Evolutionary conservation across 176 grass and related monocot genomes (phyloP), one percentile per base, ranked within the genome.

Genomic region (Otatea glauca): DNA sequence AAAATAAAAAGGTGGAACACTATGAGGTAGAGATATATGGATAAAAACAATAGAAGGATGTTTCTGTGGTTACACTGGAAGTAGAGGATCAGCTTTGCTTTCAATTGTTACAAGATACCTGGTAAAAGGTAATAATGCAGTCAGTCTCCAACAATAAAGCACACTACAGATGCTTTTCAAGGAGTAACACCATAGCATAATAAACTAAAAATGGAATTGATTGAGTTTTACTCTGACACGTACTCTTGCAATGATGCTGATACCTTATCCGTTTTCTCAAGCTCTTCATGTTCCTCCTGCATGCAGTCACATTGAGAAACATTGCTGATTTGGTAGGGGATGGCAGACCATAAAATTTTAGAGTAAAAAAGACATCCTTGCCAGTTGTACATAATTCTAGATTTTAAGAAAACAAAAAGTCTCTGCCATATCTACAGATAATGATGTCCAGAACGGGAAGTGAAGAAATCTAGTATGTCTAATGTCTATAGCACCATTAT

Each of bases 221-320:
- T 63, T 9, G 11, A 63, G 21, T 24, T 81, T 58, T 84, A 14
- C 43, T 81, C 37, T 21, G 25, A 59, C 44, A 92, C 85, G 21
- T 94, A 94, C 95, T 88, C 91, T 72, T 97, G 88, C 65, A 94
- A 58, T 27, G 83, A 65, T 15, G 88, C 64, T 76, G 95, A 94
- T 64, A 92, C 92, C 68, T 83, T 92, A 58, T 91, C 95, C 0
- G 45, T 88, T 87, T 94, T 93, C 16, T 94, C 79, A 27, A 97
- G 53, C 79, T 93, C 89, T 54, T 90, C 84, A 38, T 93, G 89
- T 70, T 94, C 95, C 75, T 94, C 89, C 95, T 97, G 88, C 76
- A 89, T 65, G 32, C 17, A 61, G 63, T 44, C 11, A 45, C 59
- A 45, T 34, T 72, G 18, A 76, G 41, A 16, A 81, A 65, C 2